Conservation (phyloP, 495 filamentous ascomycete species). For the Tuber calosporum region DNA sequence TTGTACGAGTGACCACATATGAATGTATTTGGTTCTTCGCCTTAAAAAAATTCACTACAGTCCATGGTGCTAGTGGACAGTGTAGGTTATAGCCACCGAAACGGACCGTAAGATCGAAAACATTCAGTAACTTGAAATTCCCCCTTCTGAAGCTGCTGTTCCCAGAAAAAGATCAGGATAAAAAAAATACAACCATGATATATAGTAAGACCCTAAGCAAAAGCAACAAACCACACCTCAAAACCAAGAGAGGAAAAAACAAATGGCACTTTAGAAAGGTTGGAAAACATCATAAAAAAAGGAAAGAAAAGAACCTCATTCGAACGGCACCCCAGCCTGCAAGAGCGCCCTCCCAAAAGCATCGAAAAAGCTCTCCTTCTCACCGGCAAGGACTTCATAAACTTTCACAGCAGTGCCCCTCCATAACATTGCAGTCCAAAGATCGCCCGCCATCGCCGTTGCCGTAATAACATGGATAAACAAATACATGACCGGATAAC, state of each 20-base stretch:
- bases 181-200: not conserved
- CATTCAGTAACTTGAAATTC: not conserved
- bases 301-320: not conserved
- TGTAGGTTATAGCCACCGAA: not conserved
- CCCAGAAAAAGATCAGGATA: not conserved
- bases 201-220: not conserved
- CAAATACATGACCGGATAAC: not conserved
- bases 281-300: not conserved
- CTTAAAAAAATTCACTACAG: not conserved
- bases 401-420: constrained; percentile 2
- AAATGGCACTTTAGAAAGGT: not conserved
- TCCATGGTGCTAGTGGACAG: not conserved
- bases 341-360: not conserved
- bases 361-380: constrained; percentile 14
- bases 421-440: constrained; percentile 10
- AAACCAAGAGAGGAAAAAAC: not conserved
- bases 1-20: not conserved
- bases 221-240: not conserved
- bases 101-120: not conserved
- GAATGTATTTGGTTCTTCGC: not conserved
- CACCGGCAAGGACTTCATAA: constrained; percentile 18
- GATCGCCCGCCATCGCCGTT: not conserved
- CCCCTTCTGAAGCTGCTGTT: not conserved
- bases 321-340: not conserved
- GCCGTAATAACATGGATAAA: constrained; percentile 1